Evolutionary conservation across 305 asterid genomes (phyloP).

Genomic region (Rubia peregrina): DNA sequence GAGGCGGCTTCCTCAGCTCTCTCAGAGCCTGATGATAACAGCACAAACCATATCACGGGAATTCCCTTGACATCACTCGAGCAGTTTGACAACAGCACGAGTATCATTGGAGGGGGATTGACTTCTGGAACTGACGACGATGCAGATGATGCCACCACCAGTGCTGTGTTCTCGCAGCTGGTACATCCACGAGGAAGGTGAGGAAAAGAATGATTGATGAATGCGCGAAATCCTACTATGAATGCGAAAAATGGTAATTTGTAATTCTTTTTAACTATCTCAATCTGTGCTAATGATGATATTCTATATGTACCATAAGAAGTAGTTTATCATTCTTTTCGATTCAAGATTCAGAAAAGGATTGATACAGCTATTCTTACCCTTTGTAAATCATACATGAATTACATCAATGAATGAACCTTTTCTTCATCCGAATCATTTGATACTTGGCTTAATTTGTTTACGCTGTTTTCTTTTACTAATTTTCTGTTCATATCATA

Average conservation of each 20-base stretch:
- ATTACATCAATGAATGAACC: constrained; percentile 9
- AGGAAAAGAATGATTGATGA: constrained; percentile 19
- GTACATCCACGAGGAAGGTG: constrained; percentile 99
- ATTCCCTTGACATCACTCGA: constrained; percentile 58
- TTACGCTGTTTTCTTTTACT: background rate
- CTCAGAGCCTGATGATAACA: constrained; percentile 79
- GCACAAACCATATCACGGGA: constrained; percentile 82
- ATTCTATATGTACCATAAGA: constrained; percentile 26
- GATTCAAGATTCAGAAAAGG: constrained; percentile 9
- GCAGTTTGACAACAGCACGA: constrained; percentile 81
- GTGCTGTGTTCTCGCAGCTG: constrained; percentile 99
- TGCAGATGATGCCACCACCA: constrained; percentile 81
- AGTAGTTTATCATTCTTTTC: constrained; percentile 34
- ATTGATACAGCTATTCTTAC: constrained; percentile 5
- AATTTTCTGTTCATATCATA: background rate
- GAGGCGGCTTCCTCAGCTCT: constrained; percentile 88
- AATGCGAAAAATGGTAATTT: constrained; percentile 24
- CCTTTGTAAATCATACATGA: constrained; percentile 17
- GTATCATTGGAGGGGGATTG: constrained; percentile 65
- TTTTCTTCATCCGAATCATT: background rate
- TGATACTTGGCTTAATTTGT: background rate
- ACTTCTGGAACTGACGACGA: constrained; percentile 79
- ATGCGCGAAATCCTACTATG: constrained; percentile 12
- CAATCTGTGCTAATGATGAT: constrained; percentile 15
- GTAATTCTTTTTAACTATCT: constrained; percentile 27